These are phyloP conservation scores for slime mould (Dictyostelium discoideum) DNA, from an alignment of 78 protist species.

Conservation along the genomic window DNA sequence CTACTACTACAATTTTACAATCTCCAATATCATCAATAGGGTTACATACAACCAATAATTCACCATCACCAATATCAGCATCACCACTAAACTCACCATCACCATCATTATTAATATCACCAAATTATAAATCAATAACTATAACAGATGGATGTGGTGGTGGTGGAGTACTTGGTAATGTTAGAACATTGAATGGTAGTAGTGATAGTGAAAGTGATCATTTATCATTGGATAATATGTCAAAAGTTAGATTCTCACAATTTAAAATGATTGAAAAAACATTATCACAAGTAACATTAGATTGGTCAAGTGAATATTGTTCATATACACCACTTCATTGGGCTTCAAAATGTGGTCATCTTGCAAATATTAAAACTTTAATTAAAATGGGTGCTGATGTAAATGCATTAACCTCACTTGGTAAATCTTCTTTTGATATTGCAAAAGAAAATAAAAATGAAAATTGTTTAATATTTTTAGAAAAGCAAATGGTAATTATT, in stretches of 20 bases:
- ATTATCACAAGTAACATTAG: not conserved
- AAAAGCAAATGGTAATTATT: constrained; percentile 18
- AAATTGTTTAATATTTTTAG: constrained; percentile 10
- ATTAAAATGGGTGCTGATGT: constrained; percentile 10
- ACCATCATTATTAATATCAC: not conserved
- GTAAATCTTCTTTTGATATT: not conserved
- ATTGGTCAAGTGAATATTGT: constrained; percentile 17
- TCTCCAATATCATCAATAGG: not conserved
- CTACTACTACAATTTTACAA: too few species aligned
- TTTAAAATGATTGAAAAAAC: constrained; percentile 57
- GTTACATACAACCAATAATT: not conserved
- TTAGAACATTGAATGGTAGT: not conserved
- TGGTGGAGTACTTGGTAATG: not conserved
- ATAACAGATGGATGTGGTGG: not conserved
- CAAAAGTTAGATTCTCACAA: constrained; percentile 8
- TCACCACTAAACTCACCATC: not conserved
- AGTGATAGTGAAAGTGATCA: not conserved
- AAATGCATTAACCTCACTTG: not conserved
- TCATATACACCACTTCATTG: constrained; percentile 45
- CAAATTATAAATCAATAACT: not conserved
- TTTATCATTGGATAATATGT: not conserved
- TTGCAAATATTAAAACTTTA: not conserved
- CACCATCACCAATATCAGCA: not conserved
- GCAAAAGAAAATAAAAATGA: constrained; percentile 10
- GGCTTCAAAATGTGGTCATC: constrained; percentile 28